Evolutionary conservation across 2,329 filamentous ascomycete genomes (phyloP).

Genomic region (Cyanodermella asteris): DNA sequence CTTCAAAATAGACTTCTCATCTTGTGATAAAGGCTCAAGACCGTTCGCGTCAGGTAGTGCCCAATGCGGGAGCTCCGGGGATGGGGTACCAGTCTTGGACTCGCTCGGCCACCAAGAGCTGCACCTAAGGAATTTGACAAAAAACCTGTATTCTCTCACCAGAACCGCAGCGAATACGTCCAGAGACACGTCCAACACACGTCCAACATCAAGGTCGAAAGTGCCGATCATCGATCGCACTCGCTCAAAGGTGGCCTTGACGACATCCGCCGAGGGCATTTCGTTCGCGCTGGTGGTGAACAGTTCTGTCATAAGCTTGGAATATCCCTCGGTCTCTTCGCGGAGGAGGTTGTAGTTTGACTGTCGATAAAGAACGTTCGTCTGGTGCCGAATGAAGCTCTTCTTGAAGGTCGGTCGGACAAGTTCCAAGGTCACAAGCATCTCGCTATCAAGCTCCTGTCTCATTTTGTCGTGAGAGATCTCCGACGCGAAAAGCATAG

Average conservation of each 20-base stretch:
- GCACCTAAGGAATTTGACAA: conserved; percentile 71
- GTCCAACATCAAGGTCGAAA: conserved; percentile 88
- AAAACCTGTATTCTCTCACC: conserved; percentile 83
- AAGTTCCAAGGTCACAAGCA: conserved; percentile 55
- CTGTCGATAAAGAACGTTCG: conserved; percentile 82
- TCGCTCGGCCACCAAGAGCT: conserved; percentile 82
- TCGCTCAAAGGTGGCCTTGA: conserved; percentile 69
- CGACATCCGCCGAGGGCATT: conserved; percentile 50
- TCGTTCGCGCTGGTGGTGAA: conserved; percentile 68
- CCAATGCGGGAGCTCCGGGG: conserved; percentile 60
- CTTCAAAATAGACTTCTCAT: conserved; percentile 40
- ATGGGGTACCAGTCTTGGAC: conserved; percentile 12
- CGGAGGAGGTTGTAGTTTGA: conserved; percentile 90
- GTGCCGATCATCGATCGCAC: conserved; percentile 91
- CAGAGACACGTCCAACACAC: conserved; percentile 80
- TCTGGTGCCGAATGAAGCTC: conserved; percentile 71
- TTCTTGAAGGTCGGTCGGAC: conserved; percentile 69
- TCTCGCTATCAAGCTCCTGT: conserved; percentile 55
- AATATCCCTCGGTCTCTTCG: conserved; percentile 91
- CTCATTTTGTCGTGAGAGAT: conserved; percentile 56
- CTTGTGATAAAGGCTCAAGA: conserved; percentile 38
- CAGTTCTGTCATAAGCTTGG: conserved; percentile 85
- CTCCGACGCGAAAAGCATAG: conserved; percentile 49
- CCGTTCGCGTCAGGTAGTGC: conserved; percentile 49
- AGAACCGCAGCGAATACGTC: conserved; percentile 88